Evolutionary conservation across 2,329 filamentous ascomycete genomes (phyloP), one percentile per base, ranked within the genome.

Genomic region (Aspergillus sp.): DNA sequence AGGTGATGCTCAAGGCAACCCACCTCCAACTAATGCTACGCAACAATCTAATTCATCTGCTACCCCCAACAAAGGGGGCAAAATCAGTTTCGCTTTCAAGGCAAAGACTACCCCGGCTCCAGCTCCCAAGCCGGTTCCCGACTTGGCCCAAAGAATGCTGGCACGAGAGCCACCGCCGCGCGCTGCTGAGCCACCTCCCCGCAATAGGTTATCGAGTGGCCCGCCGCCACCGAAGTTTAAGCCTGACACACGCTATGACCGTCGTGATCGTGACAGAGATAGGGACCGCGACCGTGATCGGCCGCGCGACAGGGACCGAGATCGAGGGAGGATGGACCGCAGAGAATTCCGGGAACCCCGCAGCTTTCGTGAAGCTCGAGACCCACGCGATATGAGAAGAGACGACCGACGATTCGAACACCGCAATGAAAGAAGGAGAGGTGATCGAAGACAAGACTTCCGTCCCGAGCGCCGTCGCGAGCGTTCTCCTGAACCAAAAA

Each of bases 11-110:
- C 82, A 84, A 59, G 27, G 25, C 41, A 79, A 82, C 57, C 84
- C 86, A 77, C 82, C 48, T 83, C 30, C 83, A 83, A 19, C 82
- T 52, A 50, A 13, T 23, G 44, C 85, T 10, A 80, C 76, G 59
- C 84, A 84, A 59, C 80, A 84, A 41, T 77, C 83, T 2, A 81
- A 84, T 19, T 80, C 82, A 2, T 82, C 84, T 5, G 81, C 84
- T n/a, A 81, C 84, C 61, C 71, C 77, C 61, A 74, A 81, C 71
- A 79, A 81, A 60, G 79, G 80, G 2, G 86, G 87, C 48, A 95
- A 94, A 77, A 96, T 97, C 71, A 96, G 92, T 73, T 98, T 98
- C 74, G 92, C 92, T 1, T 92, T 98, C 76, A 97, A 97, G 73
- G 85, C 88, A 59, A 94, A 90, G 71, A 85, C 87, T 21, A 81